Percentiles rank a stretch among this genome's conserved stretches.
Conservation (phyloP, 176 grass and related monocot genomes). For the Calamus simplicifolius region DNA sequence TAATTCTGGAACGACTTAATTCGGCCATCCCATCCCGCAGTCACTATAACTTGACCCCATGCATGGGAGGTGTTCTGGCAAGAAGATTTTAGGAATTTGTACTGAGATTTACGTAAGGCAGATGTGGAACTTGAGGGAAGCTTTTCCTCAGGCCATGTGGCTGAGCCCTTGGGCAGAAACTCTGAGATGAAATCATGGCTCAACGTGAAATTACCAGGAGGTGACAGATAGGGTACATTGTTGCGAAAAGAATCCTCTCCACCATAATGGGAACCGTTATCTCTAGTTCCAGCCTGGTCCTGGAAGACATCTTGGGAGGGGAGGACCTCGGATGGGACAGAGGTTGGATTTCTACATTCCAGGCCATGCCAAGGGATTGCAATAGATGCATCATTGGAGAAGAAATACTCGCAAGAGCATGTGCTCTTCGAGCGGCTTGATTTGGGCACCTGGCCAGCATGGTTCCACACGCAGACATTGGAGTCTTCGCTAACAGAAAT, state of each 20-base stretch:
- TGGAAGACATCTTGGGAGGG: constrained; percentile 26
- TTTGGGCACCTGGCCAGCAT: constrained; percentile 33
- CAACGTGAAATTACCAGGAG: constrained; percentile 52
- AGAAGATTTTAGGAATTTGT: constrained; percentile 78
- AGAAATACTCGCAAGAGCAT: constrained; percentile 62
- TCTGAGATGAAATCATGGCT: constrained; percentile 43
- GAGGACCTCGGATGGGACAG: constrained; percentile 35
- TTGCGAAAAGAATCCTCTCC: constrained; percentile 23
- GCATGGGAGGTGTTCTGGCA: constrained; percentile 65
- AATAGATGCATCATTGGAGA: constrained; percentile 39
- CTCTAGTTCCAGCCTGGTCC: constrained; percentile 10
- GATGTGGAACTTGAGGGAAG: constrained; percentile 36
- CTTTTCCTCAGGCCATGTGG: constrained; percentile 94
- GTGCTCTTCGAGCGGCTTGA: constrained; percentile 30
- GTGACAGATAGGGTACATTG: constrained; percentile 20
- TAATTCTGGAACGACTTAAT: constrained; percentile 96
- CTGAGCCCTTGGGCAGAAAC: constrained; percentile 43
- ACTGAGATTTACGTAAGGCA: constrained; percentile 54
- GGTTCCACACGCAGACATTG: constrained; percentile 66
- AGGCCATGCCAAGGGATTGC: constrained; percentile 81
- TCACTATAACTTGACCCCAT: constrained; percentile 94
- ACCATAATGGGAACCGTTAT: constrained; percentile 4
- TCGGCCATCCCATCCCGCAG: constrained; percentile 71
- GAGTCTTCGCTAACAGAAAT: constrained; percentile 67
- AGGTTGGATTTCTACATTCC: constrained; percentile 20